Evolutionary conservation across 192 early-diverging fungal species (phyloP), one percentile per base, ranked within the genome.

Genomic region (Podila horticola): DNA sequence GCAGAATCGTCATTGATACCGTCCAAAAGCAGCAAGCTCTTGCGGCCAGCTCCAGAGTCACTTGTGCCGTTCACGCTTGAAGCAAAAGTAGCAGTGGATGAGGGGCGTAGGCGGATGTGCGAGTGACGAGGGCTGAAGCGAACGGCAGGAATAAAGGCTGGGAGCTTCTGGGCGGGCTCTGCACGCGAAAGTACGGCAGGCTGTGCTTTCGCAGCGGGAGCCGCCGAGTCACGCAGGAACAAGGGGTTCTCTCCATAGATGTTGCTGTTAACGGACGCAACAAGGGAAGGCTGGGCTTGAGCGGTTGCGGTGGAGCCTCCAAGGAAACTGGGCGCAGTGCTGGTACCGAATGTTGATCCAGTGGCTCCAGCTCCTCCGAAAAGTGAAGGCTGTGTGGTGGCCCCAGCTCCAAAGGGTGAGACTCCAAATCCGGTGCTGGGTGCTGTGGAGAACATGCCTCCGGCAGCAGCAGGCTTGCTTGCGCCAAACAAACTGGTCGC

Each of bases 221-320:
- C 86, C 45, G 41, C 86, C 49, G 74, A 83, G 73, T 82, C 86
- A 71, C 81, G 82, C 72, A 90, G 85, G 72, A 98, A 95, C 34
- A 98, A 84, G 38, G 95, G 91, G 61, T 91, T 95, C 52, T 85
- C 84, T 30, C 97, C 97, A 79, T 97, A 98, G 11, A 96, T 96
- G 72, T 94, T 92, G 62, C 87, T 85, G 65, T 96, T 95, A 63
- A 98, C 92, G 26, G 88, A 86, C 5, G 96, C 96, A 13, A 89
- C 84, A 28, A 97, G 74, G 34, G 74, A 60, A 61, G 86, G 84
- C 71, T 83, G 74, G 34, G 79, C 79, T 62, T 82, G 79, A 41
- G 82, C 81, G 29, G 84, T 83, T 31, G 84, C 82, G 12, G 75
- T 77, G 26, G 84, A 61, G 52, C 75, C 75, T n/a, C 88, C 89